Base-by-base conservation (phyloP, 352 stramenopile species). In the Pythium plurisporium region DNA sequence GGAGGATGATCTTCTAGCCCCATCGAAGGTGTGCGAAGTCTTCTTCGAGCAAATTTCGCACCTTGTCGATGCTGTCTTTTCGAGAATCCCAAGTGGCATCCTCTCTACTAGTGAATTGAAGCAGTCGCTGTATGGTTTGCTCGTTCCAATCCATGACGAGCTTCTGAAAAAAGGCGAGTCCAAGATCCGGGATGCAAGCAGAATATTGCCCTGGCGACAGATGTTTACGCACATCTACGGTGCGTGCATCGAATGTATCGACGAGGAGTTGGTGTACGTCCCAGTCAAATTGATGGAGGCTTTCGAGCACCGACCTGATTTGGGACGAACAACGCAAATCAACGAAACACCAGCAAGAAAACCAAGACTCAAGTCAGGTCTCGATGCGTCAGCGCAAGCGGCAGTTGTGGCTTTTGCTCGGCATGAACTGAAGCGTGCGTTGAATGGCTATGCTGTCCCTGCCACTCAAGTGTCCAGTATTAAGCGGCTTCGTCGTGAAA, bases 51-150 rank as follows among this genome's bases (percentile, higher is more conserved):
- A 73, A 25, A 63, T 87, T n/a, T 64, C 65, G 10, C 43, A 66
- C 5, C 82, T 88, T 31, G 73, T 91, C 36, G 77, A 91, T 42
- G 55, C 30, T 17, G 33, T 91, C 1, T 91, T 88, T 47, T 51
- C 54, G 2, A 10, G 61, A 58, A 55, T 27, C 48, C 12, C 54
- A 19, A 41, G 27, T 4, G 14, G 15, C 17, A 10, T 47, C 6
- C 55, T 88, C n/a, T 87, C 79, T 25, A 73, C 70, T 15, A 73
- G 67, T 11, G 81, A 91, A 43, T 51, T 91, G 9, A 89, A 91
- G 65, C 83, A 77, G 20, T 49, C 65, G 2, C 47, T 89, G n/a
- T 86, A 79, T 46, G 64, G 55, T 20, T 36, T 63, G 11, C 58
- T 91, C 25, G 53, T 89, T 4, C 74, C 77, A 7, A 60, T 89